Base-by-base conservation (phyloP, 2,329 filamentous ascomycete genomes). In the Diaporthe ilicicola region DNA sequence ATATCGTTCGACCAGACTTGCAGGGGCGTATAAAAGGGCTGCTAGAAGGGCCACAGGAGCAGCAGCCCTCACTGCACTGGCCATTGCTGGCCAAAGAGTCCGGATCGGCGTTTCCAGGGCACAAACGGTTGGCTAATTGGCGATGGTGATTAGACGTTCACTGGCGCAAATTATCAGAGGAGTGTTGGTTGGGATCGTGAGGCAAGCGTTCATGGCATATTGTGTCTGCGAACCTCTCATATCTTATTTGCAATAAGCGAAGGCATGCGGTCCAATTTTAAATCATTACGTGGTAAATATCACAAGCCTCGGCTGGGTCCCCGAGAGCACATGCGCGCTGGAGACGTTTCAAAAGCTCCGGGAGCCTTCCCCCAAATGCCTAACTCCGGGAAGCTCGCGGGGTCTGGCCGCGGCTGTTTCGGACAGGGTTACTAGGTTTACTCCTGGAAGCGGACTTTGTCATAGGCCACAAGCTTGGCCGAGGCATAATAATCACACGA, bases 1-100 rank as follows among this genome's bases (percentile, higher is more conserved):
- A 24, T 61, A 55, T 44, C 27, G 53, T 44, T 70, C 46, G 12
- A 72, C 37, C 15, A 72, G 22, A 9, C 51, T 61, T 10, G 61
- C 46, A 27, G 70, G 70, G 22, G 61, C 61, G 39, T 50, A 72
- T 13, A 70, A 39, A 34, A 72, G 61, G 8, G 67, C 67, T n/a
- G 70, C 62, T 19, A 72, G 61, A 22, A 72, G 46, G 15, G 61
- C 42, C 2, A 67, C n/a, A 17, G 61, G 61, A n/a, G 61, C 48
- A 9, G 67, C 12, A 5, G 22, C 56, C 34, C 46, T 62, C 53
- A 29, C 32, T 12, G 62, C 55, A n/a, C 61, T n/a, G 15, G 32
- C 39, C 44, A 62, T 37, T 22, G 67, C 22, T 68, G 42, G 61
- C 8, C 17, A 42, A 27, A 37, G 10, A 8, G 42, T 42, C 27